phyloP scores from a whole-genome alignment of 2,329 filamentous ascomycete genomes.

The Colletotrichum sp. region DNA sequence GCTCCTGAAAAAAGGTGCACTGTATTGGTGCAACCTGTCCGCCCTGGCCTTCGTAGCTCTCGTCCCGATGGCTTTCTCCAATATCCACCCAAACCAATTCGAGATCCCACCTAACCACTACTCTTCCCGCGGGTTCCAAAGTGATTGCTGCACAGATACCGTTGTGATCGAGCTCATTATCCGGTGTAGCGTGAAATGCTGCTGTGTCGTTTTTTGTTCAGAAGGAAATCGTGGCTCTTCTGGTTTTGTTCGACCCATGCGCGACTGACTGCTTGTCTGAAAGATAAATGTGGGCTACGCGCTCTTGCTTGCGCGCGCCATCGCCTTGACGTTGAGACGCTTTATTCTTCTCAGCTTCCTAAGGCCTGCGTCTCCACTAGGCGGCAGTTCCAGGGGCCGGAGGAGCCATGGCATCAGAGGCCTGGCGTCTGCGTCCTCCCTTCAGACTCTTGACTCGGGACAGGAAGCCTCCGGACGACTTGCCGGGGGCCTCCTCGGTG shows the following conservation, averaged over 20 bases:
- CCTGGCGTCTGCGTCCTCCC: constrained; percentile 58
- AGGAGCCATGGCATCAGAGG: constrained; percentile 20
- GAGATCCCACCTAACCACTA: neutral
- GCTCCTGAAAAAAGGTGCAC: neutral
- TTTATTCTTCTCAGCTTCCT: neutral
- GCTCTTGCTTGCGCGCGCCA: neutral
- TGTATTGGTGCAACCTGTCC: neutral
- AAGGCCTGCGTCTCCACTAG: constrained; percentile 31
- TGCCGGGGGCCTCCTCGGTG: constrained; percentile 45
- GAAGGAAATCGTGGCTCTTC: neutral
- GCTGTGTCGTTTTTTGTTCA: neutral
- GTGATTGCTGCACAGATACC: neutral
- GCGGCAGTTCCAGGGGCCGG: constrained; percentile 42
- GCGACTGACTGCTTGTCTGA: neutral
- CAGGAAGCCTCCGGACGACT: constrained; percentile 64
- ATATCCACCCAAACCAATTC: constrained; percentile 1
- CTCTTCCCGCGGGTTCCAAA: constrained; percentile 6
- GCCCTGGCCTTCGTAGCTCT: neutral
- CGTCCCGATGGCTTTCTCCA: constrained; percentile 1
- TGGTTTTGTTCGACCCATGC: neutral
- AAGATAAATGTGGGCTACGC: neutral
- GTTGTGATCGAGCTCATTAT: neutral
- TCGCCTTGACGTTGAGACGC: neutral
- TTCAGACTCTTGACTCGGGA: constrained; percentile 85
- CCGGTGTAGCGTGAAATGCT: neutral